Percentiles rank a stretch among this genome's conserved stretches.
Evolutionary conservation across 129 eudicot species (phyloP).

Genomic region (Lactuca saligna): DNA sequence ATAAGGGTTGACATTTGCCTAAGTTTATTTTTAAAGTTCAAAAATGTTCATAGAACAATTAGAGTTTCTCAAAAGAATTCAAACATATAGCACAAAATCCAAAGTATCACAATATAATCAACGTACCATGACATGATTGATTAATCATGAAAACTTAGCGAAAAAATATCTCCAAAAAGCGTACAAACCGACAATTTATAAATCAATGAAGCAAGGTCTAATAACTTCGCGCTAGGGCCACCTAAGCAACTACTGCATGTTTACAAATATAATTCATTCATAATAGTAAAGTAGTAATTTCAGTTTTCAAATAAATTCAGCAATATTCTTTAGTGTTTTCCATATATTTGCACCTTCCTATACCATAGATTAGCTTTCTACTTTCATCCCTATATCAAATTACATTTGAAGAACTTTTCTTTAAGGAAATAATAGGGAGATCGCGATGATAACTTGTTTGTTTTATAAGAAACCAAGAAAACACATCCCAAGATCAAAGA

Average conservation of each 20-base stretch:
- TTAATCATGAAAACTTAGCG: not conserved
- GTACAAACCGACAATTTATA: conserved; percentile 3
- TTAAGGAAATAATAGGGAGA: not conserved
- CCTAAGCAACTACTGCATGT: not conserved
- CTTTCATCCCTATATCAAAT: conserved; percentile 6
- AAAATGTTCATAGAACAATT: too few species aligned
- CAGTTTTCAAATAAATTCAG: not conserved
- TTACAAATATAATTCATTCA: not conserved
- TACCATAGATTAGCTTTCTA: conserved; percentile 7
- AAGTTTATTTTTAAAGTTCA: too few species aligned
- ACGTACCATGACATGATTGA: conserved; percentile 1
- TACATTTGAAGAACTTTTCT: not conserved
- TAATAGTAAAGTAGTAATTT: not conserved
- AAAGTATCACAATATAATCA: conserved; percentile 4
- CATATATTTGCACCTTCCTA: conserved; percentile 3
- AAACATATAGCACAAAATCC: conserved; percentile 1
- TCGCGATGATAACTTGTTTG: not conserved
- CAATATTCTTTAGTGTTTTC: not conserved
- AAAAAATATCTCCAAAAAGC: not conserved
- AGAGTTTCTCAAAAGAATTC: not conserved
- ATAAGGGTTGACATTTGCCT: too few species aligned
- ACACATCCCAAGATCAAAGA: not conserved
- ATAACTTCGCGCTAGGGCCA: not conserved
- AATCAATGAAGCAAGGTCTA: not conserved
- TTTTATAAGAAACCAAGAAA: not conserved